phyloP scores from a whole-genome alignment of 2,329 filamentous ascomycete species.

The Aspergillus hiratsukae region DNA sequence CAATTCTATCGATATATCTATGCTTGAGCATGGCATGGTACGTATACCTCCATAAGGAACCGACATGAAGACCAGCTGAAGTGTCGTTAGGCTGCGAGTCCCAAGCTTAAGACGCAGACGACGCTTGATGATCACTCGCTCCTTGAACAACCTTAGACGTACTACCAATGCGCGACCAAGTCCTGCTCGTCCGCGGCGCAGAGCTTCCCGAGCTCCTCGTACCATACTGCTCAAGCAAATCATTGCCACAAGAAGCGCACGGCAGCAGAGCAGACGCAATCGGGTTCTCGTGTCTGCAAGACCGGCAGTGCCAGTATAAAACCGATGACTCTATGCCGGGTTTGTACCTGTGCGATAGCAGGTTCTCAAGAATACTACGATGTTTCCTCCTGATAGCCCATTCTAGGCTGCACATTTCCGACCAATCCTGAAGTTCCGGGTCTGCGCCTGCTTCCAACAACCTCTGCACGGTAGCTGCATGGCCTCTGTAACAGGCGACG shows the following conservation, averaged over 20 bases:
- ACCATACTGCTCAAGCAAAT: background rate
- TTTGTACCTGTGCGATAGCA: background rate
- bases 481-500: background rate
- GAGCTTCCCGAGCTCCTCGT: background rate
- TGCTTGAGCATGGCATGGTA: no score
- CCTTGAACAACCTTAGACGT: no score
- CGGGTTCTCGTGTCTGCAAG: background rate
- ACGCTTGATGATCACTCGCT: background rate
- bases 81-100: background rate
- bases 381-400: background rate
- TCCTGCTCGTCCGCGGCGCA: background rate
- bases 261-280: background rate
- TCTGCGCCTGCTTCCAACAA: background rate
- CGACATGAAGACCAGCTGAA: background rate
- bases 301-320: background rate
- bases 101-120: background rate
- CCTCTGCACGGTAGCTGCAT: background rate
- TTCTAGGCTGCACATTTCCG: background rate
- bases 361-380: background rate
- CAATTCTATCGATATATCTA: no score
- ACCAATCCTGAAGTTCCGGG: no score
- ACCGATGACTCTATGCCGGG: background rate
- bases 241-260: background rate
- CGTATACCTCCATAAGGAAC: no score
- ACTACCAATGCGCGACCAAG: background rate